Evolutionary conservation across 495 filamentous ascomycete genomes (phyloP), one percentile per base, ranked within the genome.

Genomic region (Penicillium ochrochloron): DNA sequence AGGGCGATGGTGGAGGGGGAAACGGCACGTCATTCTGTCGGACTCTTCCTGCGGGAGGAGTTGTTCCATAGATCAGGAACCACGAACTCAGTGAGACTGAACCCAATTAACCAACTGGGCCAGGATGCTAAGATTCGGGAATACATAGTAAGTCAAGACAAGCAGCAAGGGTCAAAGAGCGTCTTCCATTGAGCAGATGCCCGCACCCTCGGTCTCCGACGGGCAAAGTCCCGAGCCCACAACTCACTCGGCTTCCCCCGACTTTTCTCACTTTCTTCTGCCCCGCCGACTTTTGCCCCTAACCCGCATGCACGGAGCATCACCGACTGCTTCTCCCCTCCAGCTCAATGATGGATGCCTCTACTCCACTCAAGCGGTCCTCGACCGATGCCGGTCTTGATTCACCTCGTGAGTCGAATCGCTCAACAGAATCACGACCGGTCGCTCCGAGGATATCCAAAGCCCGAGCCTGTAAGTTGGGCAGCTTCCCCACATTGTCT

Each of bases 391-490:
- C 78, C 39, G 75, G 73, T 8, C 35, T 82, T 14, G 78, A 80
- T 25, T 71, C 71, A 2, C 73, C 76, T 46, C 70, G 63, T 31
- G 67, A 31, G 21, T 69, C 67, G 14, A 63, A 71, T 50, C 70
- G 64, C 33, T 63, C 71, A 19, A 68, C 66, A 57, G 72, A 68
- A 21, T 53, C 63, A 25, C 66, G 68, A 35, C 62, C 68, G 7
- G 56, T 65, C 21, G 57, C 70, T 15, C 79, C 77, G 8, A 79
- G 70, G 63, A 80, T 82, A 42, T 82, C 80, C 52, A 82, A 82
- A 73, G 78, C 80, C 55, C 80, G 80, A 53, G 80, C 80, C 27
- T 82, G 80, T 81, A 64, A 74, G 80, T 62, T 10, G 73, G 33
- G 52, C 19, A 15, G 34, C 31, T 53, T 52, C 67, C 56, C 69